Evolutionary conservation across 2,329 filamentous ascomycete species (phyloP).

Genomic region (Alternaria solani): DNA sequence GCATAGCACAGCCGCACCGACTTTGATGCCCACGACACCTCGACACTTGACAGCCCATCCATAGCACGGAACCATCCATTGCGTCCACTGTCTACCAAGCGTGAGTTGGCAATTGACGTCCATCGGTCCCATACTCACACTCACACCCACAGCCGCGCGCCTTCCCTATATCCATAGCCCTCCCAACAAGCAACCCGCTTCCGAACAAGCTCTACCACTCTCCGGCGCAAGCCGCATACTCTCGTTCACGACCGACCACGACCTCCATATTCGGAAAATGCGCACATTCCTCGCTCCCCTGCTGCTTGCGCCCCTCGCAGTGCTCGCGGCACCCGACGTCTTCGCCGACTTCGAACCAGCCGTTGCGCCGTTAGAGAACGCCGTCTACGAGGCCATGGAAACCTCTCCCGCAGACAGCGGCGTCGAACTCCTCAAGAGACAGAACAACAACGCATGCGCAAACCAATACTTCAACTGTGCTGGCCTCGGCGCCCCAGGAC

Average conservation of each 20-base stretch:
- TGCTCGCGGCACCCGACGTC: constrained; percentile 38
- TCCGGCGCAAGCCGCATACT: constrained; percentile 19
- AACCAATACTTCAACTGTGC: constrained; percentile 62
- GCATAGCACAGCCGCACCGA: constrained; percentile 12
- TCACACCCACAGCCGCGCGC: constrained; percentile 1
- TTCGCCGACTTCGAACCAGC: constrained; percentile 45
- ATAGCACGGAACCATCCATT: not conserved
- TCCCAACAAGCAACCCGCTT: constrained; percentile 4
- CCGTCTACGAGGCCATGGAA: constrained; percentile 35
- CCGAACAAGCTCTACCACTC: constrained; percentile 15
- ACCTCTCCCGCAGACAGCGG: constrained; percentile 30
- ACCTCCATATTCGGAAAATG: constrained; percentile 33
- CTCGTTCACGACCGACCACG: constrained; percentile 5
- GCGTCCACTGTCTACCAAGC: not conserved
- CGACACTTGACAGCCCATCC: constrained; percentile 13
- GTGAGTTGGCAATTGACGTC: not conserved
- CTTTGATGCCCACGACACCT: constrained; percentile 16
- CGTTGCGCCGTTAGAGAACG: constrained; percentile 27
- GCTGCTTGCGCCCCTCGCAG: constrained; percentile 41
- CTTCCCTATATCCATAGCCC: constrained; percentile 16
- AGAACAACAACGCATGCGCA: constrained; percentile 58
- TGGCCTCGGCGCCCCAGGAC: constrained; percentile 59
- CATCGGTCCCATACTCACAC: not conserved
- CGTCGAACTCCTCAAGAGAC: constrained; percentile 46
- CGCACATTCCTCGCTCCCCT: constrained; percentile 33